Percentiles rank a stretch among this genome's conserved stretches.
Evolutionary conservation across 257 asterid species (phyloP).

Genomic region (Vinca minor): DNA sequence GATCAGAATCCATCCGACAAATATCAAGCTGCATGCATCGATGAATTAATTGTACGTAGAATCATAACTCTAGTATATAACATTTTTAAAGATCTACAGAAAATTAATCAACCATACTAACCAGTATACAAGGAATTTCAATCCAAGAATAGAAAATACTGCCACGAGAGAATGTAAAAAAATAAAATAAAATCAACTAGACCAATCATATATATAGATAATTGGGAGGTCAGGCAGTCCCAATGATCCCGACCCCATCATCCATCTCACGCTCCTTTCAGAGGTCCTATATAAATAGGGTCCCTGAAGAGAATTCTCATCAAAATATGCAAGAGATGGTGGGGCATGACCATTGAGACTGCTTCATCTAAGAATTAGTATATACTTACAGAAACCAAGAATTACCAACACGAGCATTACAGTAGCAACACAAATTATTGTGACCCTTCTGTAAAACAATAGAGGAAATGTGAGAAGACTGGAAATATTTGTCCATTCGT

Average conservation of each 20-base stretch:
- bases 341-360: too few relatives aligned
- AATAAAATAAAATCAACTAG: too few relatives aligned
- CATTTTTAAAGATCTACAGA: not conserved
- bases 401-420: slow-evolving; percentile 19
- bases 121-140: slow-evolving; percentile 26
- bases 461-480: not conserved
- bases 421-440: slow-evolving; percentile 13
- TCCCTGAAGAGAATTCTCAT: too few relatives aligned
- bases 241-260: too few relatives aligned
- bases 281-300: too few relatives aligned
- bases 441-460: slow-evolving; percentile 13
- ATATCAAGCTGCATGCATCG: slow-evolving; percentile 20
- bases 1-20: slow-evolving; percentile 36
- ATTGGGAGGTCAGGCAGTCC: too few relatives aligned
- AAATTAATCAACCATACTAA: slow-evolving; percentile 12
- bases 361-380: too few relatives aligned
- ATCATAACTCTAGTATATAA: not conserved
- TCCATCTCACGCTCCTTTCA: too few relatives aligned
- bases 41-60: not conserved
- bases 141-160: slow-evolving; percentile 34
- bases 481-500: too few relatives aligned
- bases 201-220: not conserved
- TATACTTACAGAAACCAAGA: slow-evolving; percentile 25
- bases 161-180: slow-evolving; percentile 7
- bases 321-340: too few relatives aligned